These are phyloP conservation scores for Wickerhamomyces chaumierensis DNA, from an alignment of 805 yeast species.

Conservation along the genomic window DNA sequence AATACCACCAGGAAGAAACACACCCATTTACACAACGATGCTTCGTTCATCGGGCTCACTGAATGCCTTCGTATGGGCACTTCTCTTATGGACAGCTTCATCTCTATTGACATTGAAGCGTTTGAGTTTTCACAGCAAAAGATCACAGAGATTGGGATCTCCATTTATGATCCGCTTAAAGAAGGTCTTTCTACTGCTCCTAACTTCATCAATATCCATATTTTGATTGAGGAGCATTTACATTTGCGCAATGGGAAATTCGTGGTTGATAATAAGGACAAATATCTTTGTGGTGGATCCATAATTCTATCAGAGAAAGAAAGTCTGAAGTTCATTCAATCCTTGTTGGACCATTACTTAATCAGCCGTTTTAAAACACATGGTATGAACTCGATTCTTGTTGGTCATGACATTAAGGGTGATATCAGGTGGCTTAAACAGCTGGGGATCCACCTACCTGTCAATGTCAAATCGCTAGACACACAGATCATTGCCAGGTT, in stretches of 20 bases:
- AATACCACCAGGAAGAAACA: neutral
- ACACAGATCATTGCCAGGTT: slow-evolving; percentile 33
- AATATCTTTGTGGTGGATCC: slow-evolving; percentile 41
- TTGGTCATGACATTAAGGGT: slow-evolving; percentile 49
- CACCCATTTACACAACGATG: neutral
- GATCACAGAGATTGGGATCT: slow-evolving; percentile 47
- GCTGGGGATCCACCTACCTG: slow-evolving; percentile 37
- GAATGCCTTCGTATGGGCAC: neutral
- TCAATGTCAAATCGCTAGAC: slow-evolving; percentile 26
- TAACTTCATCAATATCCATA: slow-evolving; percentile 27
- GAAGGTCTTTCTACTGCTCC: slow-evolving; percentile 31
- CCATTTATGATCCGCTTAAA: slow-evolving; percentile 42
- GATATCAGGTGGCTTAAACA: slow-evolving; percentile 41
- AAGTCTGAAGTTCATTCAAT: slow-evolving; percentile 28
- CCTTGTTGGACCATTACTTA: slow-evolving; percentile 33
- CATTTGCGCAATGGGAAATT: slow-evolving; percentile 36
- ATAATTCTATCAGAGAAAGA: slow-evolving; percentile 26
- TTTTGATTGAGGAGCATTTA: slow-evolving; percentile 33
- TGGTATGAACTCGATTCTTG: slow-evolving; percentile 28
- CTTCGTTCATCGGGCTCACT: neutral
- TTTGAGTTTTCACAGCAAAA: slow-evolving; percentile 31
- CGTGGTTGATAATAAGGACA: slow-evolving; percentile 42
- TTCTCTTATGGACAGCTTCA: slow-evolving; percentile 6
- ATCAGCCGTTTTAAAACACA: slow-evolving; percentile 13
- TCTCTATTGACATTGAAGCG: slow-evolving; percentile 48